Conservation (phyloP, 2,329 filamentous ascomycete genomes). For the Fusarium metavorans region DNA sequence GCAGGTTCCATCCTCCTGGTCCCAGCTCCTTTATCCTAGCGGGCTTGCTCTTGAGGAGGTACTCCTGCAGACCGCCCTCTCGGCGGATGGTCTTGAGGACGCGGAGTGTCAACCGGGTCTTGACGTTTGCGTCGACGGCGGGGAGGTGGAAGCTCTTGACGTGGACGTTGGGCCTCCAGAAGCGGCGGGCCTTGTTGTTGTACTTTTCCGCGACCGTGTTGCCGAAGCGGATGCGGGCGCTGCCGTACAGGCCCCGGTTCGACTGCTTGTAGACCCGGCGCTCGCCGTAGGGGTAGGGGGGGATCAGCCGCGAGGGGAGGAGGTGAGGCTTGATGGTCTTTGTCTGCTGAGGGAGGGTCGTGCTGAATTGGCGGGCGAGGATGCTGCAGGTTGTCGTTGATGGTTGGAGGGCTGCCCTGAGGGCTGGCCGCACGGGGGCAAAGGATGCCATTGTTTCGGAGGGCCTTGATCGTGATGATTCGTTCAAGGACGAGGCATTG, state of each 20-base stretch:
- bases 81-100: conserved; percentile 83
- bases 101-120: conserved; percentile 75
- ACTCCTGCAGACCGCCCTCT: conserved; percentile 90
- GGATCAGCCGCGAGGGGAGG: conserved; percentile 64
- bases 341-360: conserved; percentile 49
- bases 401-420: conserved; percentile 28
- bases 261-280: conserved; percentile 82
- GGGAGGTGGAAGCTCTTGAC: conserved; percentile 75
- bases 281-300: conserved; percentile 79
- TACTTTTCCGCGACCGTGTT: conserved; percentile 80
- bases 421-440: conserved; percentile 35
- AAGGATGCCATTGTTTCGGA: conserved; percentile 38
- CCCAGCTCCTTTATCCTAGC: conserved; percentile 87
- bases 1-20: conserved; percentile 87
- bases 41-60: conserved; percentile 84
- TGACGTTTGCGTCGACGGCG: conserved; percentile 71
- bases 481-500: conserved; percentile 38
- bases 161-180: conserved; percentile 82
- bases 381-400: not conserved
- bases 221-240: conserved; percentile 78
- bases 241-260: conserved; percentile 80
- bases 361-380: conserved; percentile 51
- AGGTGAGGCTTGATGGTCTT: conserved; percentile 59
- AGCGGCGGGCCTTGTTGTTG: conserved; percentile 77
- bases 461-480: not conserved